Conservation (phyloP, 2,329 filamentous ascomycete species). For the Aspergillus sp. region DNA sequence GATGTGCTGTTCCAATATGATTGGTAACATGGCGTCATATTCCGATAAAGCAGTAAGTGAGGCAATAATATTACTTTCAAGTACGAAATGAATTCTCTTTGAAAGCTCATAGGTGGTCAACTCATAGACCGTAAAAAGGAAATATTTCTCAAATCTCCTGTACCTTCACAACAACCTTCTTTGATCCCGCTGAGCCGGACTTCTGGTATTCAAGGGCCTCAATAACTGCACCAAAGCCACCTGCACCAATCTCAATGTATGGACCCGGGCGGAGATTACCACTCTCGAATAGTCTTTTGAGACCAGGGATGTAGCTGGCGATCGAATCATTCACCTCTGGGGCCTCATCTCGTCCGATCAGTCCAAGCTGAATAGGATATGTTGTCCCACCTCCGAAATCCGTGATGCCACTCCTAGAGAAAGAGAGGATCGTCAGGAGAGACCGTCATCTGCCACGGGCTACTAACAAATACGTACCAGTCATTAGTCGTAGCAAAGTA, state of each 20-base stretch:
- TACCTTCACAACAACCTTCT: conserved; percentile 1
- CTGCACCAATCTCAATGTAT: not conserved
- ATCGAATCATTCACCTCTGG: not conserved
- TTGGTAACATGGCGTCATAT: not conserved
- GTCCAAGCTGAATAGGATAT: not conserved
- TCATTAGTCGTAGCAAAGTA: conserved; percentile 1
- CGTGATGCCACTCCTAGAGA: not conserved
- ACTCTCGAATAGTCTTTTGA: not conserved
- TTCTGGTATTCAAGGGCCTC: conserved; percentile 3
- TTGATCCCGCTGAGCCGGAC: not conserved
- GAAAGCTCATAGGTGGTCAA: not conserved
- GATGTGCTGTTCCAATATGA: not conserved
- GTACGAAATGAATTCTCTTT: not conserved
- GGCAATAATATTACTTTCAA: not conserved
- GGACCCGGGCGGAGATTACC: not conserved
- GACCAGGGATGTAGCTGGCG: not conserved
- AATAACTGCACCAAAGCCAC: not conserved
- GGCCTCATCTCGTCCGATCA: not conserved
- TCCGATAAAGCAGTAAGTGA: not conserved
- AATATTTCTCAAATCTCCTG: not conserved
- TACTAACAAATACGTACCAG: not conserved
- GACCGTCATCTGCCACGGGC: not conserved
- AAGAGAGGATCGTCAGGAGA: not conserved
- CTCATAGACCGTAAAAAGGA: not conserved
- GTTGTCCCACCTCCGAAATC: not conserved